Base-by-base conservation (phyloP, 352 stramenopile species). In the Aphanomyces euteiches region DNA sequence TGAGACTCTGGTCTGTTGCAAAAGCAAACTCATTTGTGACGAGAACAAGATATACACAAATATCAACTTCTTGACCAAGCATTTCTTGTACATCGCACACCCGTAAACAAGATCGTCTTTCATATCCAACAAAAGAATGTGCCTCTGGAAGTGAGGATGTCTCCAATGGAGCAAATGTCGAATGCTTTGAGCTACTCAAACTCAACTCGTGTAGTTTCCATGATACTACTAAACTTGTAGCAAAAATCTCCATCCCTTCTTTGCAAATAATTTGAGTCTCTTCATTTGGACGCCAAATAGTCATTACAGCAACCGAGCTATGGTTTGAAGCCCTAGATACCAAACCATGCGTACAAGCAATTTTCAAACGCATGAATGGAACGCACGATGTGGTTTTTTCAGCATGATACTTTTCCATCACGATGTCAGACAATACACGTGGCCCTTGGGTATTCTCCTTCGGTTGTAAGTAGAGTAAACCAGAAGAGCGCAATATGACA, bases 301-400 rank as follows among this genome's bases (percentile, higher is more conserved):
- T 92, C 48, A 92, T 69, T 60, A 87, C 74, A 8, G 78, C 83
- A 65, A 59, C 60, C 64, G 79, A 56, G 47, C 19, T 67, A 4
- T 37, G n/a, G 19, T 73, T 75, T 28, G 8, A n/a, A n/a, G 43
- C 43, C 17, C 43, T n/a, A n/a, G 43, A 50, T n/a, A 2, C 17
- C 43, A 50, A 50, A 68, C 45, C 60, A 56, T 92, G 85, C 2
- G 80, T 78, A 45, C 85, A 92, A 36, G 85, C 72, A 28, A 90
- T 82, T 45, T 89, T 79, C 28, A 92, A 67, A 47, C 89, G 87
- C 13, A 90, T 64, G 70, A 90, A 92, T 34, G 85, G 85, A 0
- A 80, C 81, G 41, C 17, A 15, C 80, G 85, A 36, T 75, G 56
- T 17, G 75, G 78, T 2, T 77, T 34, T 56, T 72, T 15, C 78